phyloP scores from a whole-genome alignment of 768 basidiomycete species.

The Rickenella mellea region DNA sequence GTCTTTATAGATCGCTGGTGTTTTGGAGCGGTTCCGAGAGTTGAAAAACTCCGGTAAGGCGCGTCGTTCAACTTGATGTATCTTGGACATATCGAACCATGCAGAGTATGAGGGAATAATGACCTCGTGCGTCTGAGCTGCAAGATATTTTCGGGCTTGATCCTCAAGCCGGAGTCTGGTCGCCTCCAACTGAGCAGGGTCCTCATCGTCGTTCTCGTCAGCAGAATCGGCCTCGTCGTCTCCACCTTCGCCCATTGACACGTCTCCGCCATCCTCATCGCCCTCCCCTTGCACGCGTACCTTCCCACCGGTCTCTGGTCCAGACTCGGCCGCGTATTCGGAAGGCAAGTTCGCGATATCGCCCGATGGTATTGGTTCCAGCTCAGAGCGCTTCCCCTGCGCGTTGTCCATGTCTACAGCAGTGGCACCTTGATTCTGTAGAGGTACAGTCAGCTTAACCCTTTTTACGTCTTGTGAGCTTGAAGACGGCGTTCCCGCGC shows the following conservation, averaged over 20 bases:
- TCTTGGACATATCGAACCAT: slow-evolving; percentile 95
- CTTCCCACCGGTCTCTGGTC: slow-evolving; percentile 19
- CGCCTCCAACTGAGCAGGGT: slow-evolving; percentile 75
- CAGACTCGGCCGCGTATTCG: slow-evolving; percentile 20
- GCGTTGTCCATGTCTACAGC: slow-evolving; percentile 74
- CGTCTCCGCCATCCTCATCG: slow-evolving; percentile 51
- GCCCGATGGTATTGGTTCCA: slow-evolving; percentile 71
- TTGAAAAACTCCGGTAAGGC: slow-evolving; percentile 98
- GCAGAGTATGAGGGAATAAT: slow-evolving; percentile 95
- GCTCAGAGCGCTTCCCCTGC: slow-evolving; percentile 79
- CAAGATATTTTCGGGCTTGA: slow-evolving; percentile 88
- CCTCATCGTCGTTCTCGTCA: slow-evolving; percentile 80
- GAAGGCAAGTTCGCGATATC: slow-evolving; percentile 69
- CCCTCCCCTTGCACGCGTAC: slow-evolving; percentile 27
- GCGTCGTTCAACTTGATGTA: slow-evolving; percentile 86
- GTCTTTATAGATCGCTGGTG: slow-evolving; percentile 95
- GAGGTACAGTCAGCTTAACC: slow-evolving; percentile 23
- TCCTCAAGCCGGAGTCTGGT: slow-evolving; percentile 73
- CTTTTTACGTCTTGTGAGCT: slow-evolving; percentile 23
- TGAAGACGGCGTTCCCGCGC: slow-evolving; percentile 25
- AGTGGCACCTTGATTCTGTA: slow-evolving; percentile 49
- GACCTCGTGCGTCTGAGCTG: slow-evolving; percentile 93
- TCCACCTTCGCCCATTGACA: slow-evolving; percentile 72
- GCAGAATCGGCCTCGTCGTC: slow-evolving; percentile 73
- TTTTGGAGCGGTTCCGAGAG: slow-evolving; percentile 88